Evolutionary conservation across 805 yeast species (phyloP).

Genomic region (Yarrowia osloensis): DNA sequence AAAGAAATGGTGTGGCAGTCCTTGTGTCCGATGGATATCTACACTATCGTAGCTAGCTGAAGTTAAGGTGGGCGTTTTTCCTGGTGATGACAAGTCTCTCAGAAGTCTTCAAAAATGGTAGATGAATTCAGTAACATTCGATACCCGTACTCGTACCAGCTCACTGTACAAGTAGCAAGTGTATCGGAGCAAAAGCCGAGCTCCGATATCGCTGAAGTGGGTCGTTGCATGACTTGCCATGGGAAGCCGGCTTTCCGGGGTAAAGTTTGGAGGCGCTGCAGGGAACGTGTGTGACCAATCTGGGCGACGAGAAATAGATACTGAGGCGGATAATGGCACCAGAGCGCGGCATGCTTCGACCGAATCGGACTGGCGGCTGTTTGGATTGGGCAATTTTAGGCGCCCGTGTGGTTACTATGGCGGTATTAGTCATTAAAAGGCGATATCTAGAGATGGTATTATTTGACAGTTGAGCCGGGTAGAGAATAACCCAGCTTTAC

Average conservation of each 20-base stretch:
- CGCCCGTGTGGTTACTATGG: background rate
- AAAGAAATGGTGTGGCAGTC: background rate
- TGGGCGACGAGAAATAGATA: background rate
- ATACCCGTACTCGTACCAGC: too few relatives aligned
- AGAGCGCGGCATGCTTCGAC: background rate
- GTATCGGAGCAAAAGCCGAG: background rate
- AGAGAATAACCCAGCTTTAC: too few relatives aligned
- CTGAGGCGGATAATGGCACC: background rate
- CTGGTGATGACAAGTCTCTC: too few relatives aligned
- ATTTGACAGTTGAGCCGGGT: too few relatives aligned
- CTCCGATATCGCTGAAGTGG: constrained; percentile 5
- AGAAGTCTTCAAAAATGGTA: too few relatives aligned
- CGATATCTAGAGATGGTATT: too few relatives aligned
- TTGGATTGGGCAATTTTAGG: background rate
- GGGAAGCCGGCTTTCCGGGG: constrained; percentile 26
- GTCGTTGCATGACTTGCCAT: background rate
- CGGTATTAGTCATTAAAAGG: background rate
- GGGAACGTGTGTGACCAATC: background rate
- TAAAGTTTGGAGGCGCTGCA: background rate
- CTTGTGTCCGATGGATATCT: background rate
- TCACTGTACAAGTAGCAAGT: too few relatives aligned
- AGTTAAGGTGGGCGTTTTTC: too few relatives aligned
- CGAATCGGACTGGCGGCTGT: background rate
- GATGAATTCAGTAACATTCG: too few relatives aligned
- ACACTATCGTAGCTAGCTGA: too few relatives aligned